phyloP scores from a whole-genome alignment of 73 alveolate species.

The Halteria grandinella region DNA sequence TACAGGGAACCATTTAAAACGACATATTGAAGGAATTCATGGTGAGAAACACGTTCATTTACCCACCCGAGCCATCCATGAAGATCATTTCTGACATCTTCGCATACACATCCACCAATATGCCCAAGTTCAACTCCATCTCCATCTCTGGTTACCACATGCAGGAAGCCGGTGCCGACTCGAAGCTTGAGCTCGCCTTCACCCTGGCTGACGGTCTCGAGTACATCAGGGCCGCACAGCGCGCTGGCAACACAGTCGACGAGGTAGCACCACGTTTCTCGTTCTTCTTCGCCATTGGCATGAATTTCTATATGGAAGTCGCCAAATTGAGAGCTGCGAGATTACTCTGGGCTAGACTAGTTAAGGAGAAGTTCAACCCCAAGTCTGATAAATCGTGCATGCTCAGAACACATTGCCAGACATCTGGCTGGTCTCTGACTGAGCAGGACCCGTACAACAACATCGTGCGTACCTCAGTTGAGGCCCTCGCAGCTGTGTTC shows the following conservation, averaged over 20 bases:
- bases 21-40: constrained; percentile 79
- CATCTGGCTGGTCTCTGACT: constrained; percentile 85
- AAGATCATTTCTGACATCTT: constrained; percentile 76
- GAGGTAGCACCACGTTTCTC: constrained; percentile 81
- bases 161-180: constrained; percentile 86
- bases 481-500: constrained; percentile 75
- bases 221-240: constrained; percentile 74
- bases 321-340: constrained; percentile 85
- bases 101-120: constrained; percentile 64
- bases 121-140: constrained; percentile 81
- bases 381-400: constrained; percentile 62
- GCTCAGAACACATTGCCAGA: constrained; percentile 77
- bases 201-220: constrained; percentile 82
- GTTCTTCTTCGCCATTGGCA: constrained; percentile 83
- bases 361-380: constrained; percentile 76
- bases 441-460: constrained; percentile 84
- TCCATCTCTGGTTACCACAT: constrained; percentile 81
- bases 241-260: constrained; percentile 76
- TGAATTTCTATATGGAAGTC: constrained; percentile 83
- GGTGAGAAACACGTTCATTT: constrained; percentile 82
- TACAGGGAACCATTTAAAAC: constrained; percentile 74
- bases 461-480: constrained; percentile 80
- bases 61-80: constrained; percentile 84
- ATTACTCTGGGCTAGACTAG: constrained; percentile 67
- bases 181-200: constrained; percentile 79